These are phyloP conservation scores for Heliamphora exappendiculata DNA, from an alignment of 148 eudicot genomes.

Conservation along the genomic window DNA sequence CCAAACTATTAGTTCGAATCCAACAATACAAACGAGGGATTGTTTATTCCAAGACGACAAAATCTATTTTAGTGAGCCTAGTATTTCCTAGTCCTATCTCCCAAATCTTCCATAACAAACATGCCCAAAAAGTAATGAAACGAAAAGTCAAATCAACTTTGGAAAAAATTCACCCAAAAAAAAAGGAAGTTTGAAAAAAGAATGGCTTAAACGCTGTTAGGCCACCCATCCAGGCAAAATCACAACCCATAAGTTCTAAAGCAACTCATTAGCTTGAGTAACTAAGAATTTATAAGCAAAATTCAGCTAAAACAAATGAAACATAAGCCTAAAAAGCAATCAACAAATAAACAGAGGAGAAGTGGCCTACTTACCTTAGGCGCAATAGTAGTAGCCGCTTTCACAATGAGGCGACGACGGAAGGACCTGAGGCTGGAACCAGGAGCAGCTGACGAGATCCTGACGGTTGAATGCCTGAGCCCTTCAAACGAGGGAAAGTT, in stretches of 20 bases:
- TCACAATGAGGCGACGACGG: slow-evolving; percentile 56
- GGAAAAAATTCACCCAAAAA: neutral
- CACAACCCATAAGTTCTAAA: neutral
- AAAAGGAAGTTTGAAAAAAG: neutral
- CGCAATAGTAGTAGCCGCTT: slow-evolving; percentile 79
- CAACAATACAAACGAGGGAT: too few relatives aligned
- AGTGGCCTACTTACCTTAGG: slow-evolving; percentile 52
- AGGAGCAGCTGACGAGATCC: slow-evolving; percentile 34
- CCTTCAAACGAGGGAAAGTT: slow-evolving; percentile 54
- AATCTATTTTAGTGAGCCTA: too few relatives aligned
- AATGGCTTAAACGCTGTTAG: too few relatives aligned
- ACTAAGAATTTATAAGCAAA: neutral
- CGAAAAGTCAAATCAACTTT: neutral
- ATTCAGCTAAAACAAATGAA: neutral
- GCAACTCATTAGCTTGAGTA: neutral
- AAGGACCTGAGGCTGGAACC: slow-evolving; percentile 42
- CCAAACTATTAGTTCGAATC: too few relatives aligned
- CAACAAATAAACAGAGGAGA: neutral
- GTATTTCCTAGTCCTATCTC: neutral
- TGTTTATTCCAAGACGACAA: too few relatives aligned
- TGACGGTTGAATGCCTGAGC: slow-evolving; percentile 36
- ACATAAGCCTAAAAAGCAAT: neutral
- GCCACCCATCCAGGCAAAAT: neutral
- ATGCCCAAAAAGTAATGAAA: neutral
- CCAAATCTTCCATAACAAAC: neutral